Evolutionary conservation across 768 basidiomycete species (phyloP), one percentile per base, ranked within the genome.

Genomic region (Phaffia tasmanica): DNA sequence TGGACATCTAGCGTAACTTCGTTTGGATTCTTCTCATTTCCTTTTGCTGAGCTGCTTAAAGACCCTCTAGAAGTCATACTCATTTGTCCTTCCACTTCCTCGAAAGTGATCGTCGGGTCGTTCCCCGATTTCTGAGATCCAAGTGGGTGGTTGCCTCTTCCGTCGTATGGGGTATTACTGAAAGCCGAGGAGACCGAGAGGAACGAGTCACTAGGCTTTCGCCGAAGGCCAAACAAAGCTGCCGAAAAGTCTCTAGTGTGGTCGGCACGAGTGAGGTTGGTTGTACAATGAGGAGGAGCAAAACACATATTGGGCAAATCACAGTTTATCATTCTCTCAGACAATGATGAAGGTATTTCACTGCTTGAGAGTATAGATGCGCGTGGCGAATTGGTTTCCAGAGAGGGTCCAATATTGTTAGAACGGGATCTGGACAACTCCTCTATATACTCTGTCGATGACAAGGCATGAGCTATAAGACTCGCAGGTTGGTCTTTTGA

Each of bases 361-460:
- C 51, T 19, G 53, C 5, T 74, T 0, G 78, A 69, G 1, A 79
- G 75, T 68, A 79, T 81, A 72, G 81, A 80, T 19, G 81, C 78
- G 15, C 79, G 76, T 5, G 80, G 77, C 6, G 80, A 71, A 83
- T 81, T 71, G 1, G 58, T 67, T 21, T 51, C 15, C 3, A 47
- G 57, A 23, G 42, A 42, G 11, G 59, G 54, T 35, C 42, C 23
- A 21, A 62, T 5, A 0, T 47, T 49, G 4, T 18, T 14, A 0
- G 35, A 54, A 7, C 50, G 53, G 46, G 50, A 48, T 15, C 70
- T 73, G 18, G 72, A 70, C 6, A 81, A 71, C 65, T 80, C 80
- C 29, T 72, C 72, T 16, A 80, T 79, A 71, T 86, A 88, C 65
- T 87, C 85, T 1, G 75, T 54, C 0, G 85, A 83, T 70, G 59